These are phyloP conservation scores for Tulasnella sp. DNA, from an alignment of 768 basidiomycete species.

Conservation along the genomic window DNA sequence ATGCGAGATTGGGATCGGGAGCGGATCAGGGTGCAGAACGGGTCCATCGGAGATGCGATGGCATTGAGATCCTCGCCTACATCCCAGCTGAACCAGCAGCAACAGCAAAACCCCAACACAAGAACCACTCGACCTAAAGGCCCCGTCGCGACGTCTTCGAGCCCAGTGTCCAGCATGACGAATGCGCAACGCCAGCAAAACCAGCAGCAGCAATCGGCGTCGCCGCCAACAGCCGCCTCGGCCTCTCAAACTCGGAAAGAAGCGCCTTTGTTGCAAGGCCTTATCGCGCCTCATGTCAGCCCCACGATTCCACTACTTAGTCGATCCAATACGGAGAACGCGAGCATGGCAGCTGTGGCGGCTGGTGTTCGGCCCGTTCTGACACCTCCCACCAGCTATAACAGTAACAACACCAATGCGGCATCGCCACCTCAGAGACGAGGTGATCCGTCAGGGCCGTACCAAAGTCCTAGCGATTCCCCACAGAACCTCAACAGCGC, in stretches of 20 bases:
- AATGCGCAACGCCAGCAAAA: background rate
- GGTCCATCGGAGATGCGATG: slow-evolving; percentile 6
- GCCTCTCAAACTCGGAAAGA: background rate
- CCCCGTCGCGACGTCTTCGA: slow-evolving; percentile 7
- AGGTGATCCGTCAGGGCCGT: background rate
- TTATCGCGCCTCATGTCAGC: slow-evolving; percentile 7
- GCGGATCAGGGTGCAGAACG: background rate
- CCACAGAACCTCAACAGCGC: background rate
- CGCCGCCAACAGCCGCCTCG: background rate
- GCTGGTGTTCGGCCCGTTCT: slow-evolving; percentile 8
- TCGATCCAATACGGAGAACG: slow-evolving; percentile 10
- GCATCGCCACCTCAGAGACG: background rate
- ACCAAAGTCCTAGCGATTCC: slow-evolving; percentile 1
- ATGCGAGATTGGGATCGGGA: background rate
- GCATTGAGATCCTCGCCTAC: slow-evolving; percentile 6
- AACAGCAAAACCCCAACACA: background rate
- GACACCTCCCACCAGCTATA: background rate
- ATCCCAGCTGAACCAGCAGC: background rate
- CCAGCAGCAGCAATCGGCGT: background rate
- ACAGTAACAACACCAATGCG: background rate
- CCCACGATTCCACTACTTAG: slow-evolving; percentile 5
- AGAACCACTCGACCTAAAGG: background rate
- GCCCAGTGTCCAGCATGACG: slow-evolving; percentile 10
- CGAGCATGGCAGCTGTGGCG: slow-evolving; percentile 1
- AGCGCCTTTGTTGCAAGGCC: slow-evolving; percentile 9